Percentiles rank a stretch among this genome's conserved stretches.
Evolutionary conservation across 2,329 filamentous ascomycete genomes (phyloP).

Genomic region (Xylaria sp.): DNA sequence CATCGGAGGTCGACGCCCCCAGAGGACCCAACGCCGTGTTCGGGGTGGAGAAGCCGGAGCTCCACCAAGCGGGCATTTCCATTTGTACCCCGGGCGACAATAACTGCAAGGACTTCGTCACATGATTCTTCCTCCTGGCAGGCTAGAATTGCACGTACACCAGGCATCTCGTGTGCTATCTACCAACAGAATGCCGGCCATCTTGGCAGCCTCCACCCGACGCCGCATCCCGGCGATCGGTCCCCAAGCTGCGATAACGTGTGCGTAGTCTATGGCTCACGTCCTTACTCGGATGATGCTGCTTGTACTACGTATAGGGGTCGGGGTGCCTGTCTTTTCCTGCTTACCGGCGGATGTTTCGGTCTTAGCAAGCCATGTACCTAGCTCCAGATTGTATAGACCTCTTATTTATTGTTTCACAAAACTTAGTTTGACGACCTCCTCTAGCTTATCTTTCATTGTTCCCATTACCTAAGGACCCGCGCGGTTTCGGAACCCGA

Average conservation of each 20-base stretch:
- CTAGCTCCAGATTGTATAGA: too few relatives aligned
- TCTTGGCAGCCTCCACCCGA: slow-evolving; percentile 6
- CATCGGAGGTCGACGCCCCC: slow-evolving; percentile 24
- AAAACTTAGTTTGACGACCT: background rate
- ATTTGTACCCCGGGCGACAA: background rate
- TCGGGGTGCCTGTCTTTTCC: background rate
- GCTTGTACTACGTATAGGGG: background rate
- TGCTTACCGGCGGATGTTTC: too few relatives aligned
- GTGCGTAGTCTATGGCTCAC: background rate
- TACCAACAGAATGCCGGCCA: background rate
- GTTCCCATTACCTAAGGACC: slow-evolving; percentile 23
- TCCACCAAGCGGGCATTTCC: slow-evolving; percentile 9
- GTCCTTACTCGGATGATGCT: background rate
- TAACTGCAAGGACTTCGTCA: slow-evolving; percentile 4
- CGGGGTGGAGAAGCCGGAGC: slow-evolving; percentile 15
- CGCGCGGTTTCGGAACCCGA: slow-evolving; percentile 19
- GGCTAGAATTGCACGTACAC: background rate
- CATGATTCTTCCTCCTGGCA: background rate
- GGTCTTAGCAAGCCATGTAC: background rate
- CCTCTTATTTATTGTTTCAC: too few relatives aligned
- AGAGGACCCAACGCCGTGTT: slow-evolving; percentile 14
- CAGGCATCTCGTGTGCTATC: background rate
- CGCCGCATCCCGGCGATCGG: slow-evolving; percentile 12
- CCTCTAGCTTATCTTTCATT: slow-evolving; percentile 1
- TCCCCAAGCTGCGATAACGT: slow-evolving; percentile 3